phyloP scores from a whole-genome alignment of 495 filamentous ascomycete species.

The Gamarada debralockiae region DNA sequence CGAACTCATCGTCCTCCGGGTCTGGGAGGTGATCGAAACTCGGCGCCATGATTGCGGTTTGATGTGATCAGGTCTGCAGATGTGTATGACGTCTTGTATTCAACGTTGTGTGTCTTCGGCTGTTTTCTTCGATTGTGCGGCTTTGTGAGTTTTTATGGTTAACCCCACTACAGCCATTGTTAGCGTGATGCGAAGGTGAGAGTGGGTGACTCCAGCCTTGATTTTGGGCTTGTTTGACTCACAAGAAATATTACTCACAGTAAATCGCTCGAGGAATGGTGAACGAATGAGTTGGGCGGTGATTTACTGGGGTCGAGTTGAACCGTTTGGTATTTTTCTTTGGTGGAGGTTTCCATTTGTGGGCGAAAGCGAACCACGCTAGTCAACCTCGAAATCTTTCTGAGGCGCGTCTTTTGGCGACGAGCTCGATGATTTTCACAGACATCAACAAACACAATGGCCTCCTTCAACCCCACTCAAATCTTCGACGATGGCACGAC shows the following conservation, averaged over 20 bases:
- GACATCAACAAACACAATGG: constrained; percentile 27
- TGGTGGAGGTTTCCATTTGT: too few relatives aligned
- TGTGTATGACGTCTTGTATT: constrained; percentile 3
- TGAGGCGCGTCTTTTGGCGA: background rate
- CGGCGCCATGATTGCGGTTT: constrained; percentile 49
- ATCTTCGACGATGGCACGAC: constrained; percentile 97
- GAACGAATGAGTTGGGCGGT: background rate
- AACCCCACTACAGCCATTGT: background rate
- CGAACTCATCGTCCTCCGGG: constrained; percentile 83
- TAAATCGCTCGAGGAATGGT: too few relatives aligned
- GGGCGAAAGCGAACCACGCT: too few relatives aligned
- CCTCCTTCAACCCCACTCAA: constrained; percentile 82
- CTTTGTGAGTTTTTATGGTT: background rate
- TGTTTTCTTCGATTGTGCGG: background rate
- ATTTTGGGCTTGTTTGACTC: background rate
- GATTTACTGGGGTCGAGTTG: background rate
- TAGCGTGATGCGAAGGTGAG: too few relatives aligned
- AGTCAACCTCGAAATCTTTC: background rate
- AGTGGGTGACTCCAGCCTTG: too few relatives aligned
- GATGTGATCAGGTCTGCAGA: background rate
- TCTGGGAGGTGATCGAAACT: constrained; percentile 62
- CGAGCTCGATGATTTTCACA: background rate
- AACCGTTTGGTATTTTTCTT: too few relatives aligned
- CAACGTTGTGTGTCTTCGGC: background rate
- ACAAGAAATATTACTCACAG: background rate